Conservation (phyloP, 2,329 filamentous ascomycete genomes). For the Simplicillium aogashimaense region DNA sequence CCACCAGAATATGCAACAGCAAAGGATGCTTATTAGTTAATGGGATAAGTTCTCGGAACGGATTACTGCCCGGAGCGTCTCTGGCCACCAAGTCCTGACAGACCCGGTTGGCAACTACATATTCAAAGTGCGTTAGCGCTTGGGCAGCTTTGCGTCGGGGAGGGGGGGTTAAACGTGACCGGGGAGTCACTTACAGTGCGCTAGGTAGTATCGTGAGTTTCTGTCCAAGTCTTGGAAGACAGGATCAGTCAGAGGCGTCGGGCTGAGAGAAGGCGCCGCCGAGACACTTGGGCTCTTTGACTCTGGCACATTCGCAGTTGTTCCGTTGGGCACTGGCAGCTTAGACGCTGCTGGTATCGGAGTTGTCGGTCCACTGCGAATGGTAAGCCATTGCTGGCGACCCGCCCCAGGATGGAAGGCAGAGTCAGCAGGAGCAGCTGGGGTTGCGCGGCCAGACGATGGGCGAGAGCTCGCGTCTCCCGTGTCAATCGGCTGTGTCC, state of each 20-base stretch:
- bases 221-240: slow-evolving; percentile 42
- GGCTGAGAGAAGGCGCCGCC: neutral
- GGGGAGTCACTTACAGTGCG: slow-evolving; percentile 33
- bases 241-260: slow-evolving; percentile 35
- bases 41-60: slow-evolving; percentile 37
- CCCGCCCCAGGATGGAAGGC: slow-evolving; percentile 5
- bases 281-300: neutral
- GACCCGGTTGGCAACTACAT: slow-evolving; percentile 32
- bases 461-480: slow-evolving; percentile 30
- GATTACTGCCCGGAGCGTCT: slow-evolving; percentile 34
- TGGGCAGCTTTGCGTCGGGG: slow-evolving; percentile 7
- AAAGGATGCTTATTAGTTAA: slow-evolving; percentile 33
- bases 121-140: slow-evolving; percentile 10
- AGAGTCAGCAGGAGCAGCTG: slow-evolving; percentile 10
- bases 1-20: slow-evolving; percentile 37
- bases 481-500: slow-evolving; percentile 41
- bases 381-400: slow-evolving; percentile 1
- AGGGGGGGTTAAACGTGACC: neutral
- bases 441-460: slow-evolving; percentile 13
- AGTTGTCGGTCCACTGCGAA: too few relatives aligned
- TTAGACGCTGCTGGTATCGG: neutral
- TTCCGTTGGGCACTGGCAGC: neutral
- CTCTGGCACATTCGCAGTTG: neutral
- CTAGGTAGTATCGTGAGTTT: slow-evolving; percentile 34
- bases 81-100: slow-evolving; percentile 44